Conservation (phyloP, 2,329 filamentous ascomycete species). For the Pyricularia pennisetigena region DNA sequence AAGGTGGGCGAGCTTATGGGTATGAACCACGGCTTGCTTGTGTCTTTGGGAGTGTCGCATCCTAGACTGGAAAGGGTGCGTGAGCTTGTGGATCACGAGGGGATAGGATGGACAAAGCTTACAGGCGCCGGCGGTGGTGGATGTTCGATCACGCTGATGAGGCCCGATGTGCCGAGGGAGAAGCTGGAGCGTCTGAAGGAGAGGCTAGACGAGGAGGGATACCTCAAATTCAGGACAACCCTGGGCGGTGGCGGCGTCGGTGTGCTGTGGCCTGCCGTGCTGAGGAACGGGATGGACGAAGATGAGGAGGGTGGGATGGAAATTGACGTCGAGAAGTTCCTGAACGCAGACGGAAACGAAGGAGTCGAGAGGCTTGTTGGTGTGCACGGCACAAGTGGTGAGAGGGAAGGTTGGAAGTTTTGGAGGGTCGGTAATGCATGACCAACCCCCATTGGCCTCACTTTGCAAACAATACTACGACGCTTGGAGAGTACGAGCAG, state of each 20-base stretch:
- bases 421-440: constrained; percentile 53
- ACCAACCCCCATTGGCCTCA: neutral
- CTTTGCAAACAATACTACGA: neutral
- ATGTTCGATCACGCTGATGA: constrained; percentile 86
- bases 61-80: constrained; percentile 85
- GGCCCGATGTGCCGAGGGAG: constrained; percentile 48
- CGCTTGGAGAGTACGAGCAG: neutral
- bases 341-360: constrained; percentile 73
- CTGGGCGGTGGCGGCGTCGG: constrained; percentile 90
- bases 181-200: constrained; percentile 54
- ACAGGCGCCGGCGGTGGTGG: constrained; percentile 93
- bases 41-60: constrained; percentile 89
- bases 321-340: constrained; percentile 77
- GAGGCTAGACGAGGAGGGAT: constrained; percentile 61
- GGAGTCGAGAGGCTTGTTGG: constrained; percentile 84
- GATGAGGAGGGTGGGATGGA: constrained; percentile 77
- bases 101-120: constrained; percentile 93
- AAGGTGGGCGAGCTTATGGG: constrained; percentile 80
- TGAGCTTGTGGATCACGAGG: constrained; percentile 80
- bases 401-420: constrained; percentile 77
- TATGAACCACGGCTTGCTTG: constrained; percentile 86
- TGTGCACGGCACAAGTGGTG: constrained; percentile 57
- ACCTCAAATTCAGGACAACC: constrained; percentile 77
- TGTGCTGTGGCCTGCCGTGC: constrained; percentile 83
- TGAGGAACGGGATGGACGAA: constrained; percentile 75